Conservation (phyloP, 305 asterid species). For the Fraxinus platypoda region DNA sequence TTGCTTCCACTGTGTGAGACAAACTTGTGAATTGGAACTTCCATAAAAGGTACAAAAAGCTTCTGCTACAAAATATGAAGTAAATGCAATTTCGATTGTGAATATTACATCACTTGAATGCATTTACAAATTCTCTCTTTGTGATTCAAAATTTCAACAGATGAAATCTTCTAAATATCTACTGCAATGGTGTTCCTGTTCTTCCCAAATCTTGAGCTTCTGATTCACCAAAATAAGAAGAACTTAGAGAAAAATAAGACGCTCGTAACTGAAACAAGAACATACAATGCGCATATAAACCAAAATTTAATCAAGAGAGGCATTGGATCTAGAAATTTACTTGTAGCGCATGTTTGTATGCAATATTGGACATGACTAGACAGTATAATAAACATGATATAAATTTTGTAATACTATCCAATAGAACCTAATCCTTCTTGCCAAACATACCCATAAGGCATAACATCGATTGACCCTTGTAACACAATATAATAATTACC, state of each 20-base stretch:
- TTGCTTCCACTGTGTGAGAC: neutral
- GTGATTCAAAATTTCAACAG: neutral
- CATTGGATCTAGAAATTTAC: neutral
- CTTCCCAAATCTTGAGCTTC: constrained; percentile 31
- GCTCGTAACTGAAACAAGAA: neutral
- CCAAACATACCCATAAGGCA: neutral
- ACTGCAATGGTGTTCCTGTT: constrained; percentile 13
- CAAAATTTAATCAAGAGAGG: neutral
- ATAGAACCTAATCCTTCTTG: neutral
- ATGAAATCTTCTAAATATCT: constrained; percentile 2
- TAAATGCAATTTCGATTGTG: neutral
- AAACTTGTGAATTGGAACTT: neutral
- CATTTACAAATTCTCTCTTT: neutral
- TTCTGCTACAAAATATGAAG: neutral
- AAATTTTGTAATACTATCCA: neutral
- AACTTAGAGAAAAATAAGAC: neutral
- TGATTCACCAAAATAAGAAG: constrained; percentile 22
- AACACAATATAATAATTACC: neutral
- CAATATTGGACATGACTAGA: neutral
- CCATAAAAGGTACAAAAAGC: neutral
- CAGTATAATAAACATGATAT: neutral
- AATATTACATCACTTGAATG: neutral
- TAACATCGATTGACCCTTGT: neutral
- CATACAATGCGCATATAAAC: neutral
- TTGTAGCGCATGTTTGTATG: neutral